phyloP scores from a whole-genome alignment of 768 basidiomycete genomes.

The Phylloporus sp. region DNA sequence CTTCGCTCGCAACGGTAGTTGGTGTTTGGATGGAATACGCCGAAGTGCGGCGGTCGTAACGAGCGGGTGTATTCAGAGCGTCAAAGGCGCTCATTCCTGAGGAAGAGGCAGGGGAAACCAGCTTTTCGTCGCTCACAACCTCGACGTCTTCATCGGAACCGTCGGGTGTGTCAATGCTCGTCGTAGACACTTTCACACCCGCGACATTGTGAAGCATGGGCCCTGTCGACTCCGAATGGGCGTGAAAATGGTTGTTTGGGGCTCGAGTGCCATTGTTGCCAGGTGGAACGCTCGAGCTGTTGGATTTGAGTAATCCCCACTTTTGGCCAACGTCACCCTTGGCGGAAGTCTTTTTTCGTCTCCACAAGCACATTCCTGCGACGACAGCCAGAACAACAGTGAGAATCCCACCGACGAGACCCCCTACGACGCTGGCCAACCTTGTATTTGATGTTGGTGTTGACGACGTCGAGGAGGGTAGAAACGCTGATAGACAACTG shows the following conservation, averaged over 20 bases:
- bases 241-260: constrained; percentile 9
- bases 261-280: background rate
- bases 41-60: constrained; percentile 18
- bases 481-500: constrained; percentile 30
- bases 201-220: constrained; percentile 10
- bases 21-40: constrained; percentile 15
- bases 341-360: constrained; percentile 12
- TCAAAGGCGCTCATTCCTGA: constrained; percentile 18
- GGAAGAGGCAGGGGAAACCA: constrained; percentile 14
- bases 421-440: constrained; percentile 46
- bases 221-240: constrained; percentile 22
- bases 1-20: background rate
- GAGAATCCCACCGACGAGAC: constrained; percentile 42
- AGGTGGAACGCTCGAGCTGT: constrained; percentile 13
- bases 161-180: constrained; percentile 15
- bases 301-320: constrained; percentile 29
- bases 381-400: constrained; percentile 33
- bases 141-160: constrained; percentile 21
- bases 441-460: constrained; percentile 29
- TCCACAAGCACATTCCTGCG: constrained; percentile 30
- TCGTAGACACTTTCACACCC: constrained; percentile 13
- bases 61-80: constrained; percentile 13
- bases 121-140: constrained; percentile 22
- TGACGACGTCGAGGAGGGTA: constrained; percentile 12
- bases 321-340: constrained; percentile 30